Evolutionary conservation across 75 land plant species (phyloP).

Genomic region (Cupressus sempervirens): DNA sequence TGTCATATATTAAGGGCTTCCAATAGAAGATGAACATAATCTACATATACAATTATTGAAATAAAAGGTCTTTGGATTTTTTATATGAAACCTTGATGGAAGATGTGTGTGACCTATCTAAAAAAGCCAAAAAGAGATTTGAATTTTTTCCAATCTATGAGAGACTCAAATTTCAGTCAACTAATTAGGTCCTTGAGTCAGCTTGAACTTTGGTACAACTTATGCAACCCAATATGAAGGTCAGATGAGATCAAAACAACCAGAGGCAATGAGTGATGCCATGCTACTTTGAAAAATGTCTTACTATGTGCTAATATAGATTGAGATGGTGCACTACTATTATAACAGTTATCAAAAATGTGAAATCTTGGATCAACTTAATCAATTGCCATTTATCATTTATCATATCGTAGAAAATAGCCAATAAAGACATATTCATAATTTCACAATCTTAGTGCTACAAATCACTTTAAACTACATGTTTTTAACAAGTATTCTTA

Average conservation of each 20-base stretch:
- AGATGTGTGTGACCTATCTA: not conserved
- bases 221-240: no score
- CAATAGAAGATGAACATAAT: not conserved
- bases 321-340: slow-evolving; percentile 59
- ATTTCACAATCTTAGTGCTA: no score
- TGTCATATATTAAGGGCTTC: no score
- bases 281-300: slow-evolving; percentile 81
- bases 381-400: not conserved
- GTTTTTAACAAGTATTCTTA: not conserved
- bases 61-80: slow-evolving; percentile 3
- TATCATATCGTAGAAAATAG: no score
- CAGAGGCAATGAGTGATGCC: slow-evolving; percentile 72
- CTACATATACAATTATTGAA: not conserved
- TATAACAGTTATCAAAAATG: slow-evolving; percentile 80
- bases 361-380: slow-evolving; percentile 81
- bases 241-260: slow-evolving; percentile 89
- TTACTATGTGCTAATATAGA: slow-evolving; percentile 81
- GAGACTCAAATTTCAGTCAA: not conserved
- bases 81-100: not conserved
- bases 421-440: no score
- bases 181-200: not conserved
- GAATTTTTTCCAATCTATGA: not conserved
- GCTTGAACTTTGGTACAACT: no score
- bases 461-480: no score
- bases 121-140: not conserved